Conservation (phyloP, 495 filamentous ascomycete species). For the Xylaria flabelliformis region DNA sequence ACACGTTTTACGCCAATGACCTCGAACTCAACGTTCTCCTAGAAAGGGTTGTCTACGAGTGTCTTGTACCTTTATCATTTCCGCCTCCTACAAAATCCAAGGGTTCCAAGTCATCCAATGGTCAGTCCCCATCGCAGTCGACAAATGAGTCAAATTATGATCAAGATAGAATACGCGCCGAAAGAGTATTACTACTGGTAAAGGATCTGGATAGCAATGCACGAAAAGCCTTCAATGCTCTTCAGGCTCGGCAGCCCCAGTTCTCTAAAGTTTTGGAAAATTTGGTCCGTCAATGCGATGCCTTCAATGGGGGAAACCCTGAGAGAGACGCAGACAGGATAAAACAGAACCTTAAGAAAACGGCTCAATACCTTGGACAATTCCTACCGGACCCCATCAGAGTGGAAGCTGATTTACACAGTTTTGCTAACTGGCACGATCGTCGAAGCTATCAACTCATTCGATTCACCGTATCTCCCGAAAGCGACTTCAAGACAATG, state of each 20-base stretch:
- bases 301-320: constrained; percentile 85
- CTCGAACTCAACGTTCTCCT: constrained; percentile 81
- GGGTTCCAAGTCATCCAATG: constrained; percentile 57
- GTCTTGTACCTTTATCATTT: constrained; percentile 81
- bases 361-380: constrained; percentile 72
- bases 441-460: constrained; percentile 90
- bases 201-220: constrained; percentile 78
- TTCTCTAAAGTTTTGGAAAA: constrained; percentile 72
- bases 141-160: constrained; percentile 61
- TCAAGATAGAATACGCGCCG: constrained; percentile 82
- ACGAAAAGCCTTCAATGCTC: constrained; percentile 86
- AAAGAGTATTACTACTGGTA: constrained; percentile 82
- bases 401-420: constrained; percentile 75
- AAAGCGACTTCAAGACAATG: constrained; percentile 90
- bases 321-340: constrained; percentile 72
- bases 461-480: constrained; percentile 80
- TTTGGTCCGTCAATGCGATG: constrained; percentile 80
- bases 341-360: constrained; percentile 68
- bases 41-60: constrained; percentile 86
- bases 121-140: constrained; percentile 62
- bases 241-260: constrained; percentile 74
- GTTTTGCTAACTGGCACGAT: constrained; percentile 91
- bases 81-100: constrained; percentile 78
- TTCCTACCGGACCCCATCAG: constrained; percentile 75
- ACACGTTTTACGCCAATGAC: constrained; percentile 90